These are phyloP conservation scores for Schrenkiella parvula DNA, from an alignment of 345 rosid species.

Conservation along the genomic window DNA sequence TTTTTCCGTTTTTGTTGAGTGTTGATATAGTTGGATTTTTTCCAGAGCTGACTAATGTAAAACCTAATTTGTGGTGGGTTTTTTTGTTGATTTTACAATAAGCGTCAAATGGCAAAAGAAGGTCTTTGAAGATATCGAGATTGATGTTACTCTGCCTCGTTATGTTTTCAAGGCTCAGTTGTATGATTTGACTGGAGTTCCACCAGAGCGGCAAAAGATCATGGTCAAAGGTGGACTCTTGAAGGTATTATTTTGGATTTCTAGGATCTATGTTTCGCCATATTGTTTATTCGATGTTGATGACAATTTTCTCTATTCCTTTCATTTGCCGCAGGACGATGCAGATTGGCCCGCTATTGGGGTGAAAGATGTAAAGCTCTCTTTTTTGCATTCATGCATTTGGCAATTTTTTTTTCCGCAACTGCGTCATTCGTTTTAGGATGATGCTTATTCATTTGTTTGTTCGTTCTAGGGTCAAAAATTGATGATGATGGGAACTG, in stretches of 20 bases:
- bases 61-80: not conserved
- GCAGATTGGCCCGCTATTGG: constrained; percentile 80
- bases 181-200: constrained; percentile 86
- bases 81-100: constrained; percentile 40
- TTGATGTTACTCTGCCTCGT: constrained; percentile 70
- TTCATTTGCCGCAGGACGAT: constrained; percentile 60
- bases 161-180: constrained; percentile 82
- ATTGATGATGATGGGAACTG: constrained; percentile 99
- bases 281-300: constrained; percentile 7
- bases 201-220: constrained; percentile 93
- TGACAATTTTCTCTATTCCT: not conserved
- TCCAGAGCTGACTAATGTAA: not conserved
- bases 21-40: not conserved
- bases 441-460: constrained; percentile 2
- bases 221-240: constrained; percentile 92
- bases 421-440: not conserved
- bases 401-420: not conserved
- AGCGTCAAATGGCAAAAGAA: constrained; percentile 94
- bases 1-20: not conserved
- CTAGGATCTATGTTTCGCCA: not conserved
- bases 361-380: constrained; percentile 56
- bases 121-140: constrained; percentile 67
- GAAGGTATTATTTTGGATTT: constrained; percentile 45
- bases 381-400: not conserved
- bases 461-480: constrained; percentile 65